A percentile compares a stretch with the other conserved stretches of the same genome.
Evolutionary conservation across 106 monocot genomes (phyloP).

Genomic region (Dendrobium officinale): DNA sequence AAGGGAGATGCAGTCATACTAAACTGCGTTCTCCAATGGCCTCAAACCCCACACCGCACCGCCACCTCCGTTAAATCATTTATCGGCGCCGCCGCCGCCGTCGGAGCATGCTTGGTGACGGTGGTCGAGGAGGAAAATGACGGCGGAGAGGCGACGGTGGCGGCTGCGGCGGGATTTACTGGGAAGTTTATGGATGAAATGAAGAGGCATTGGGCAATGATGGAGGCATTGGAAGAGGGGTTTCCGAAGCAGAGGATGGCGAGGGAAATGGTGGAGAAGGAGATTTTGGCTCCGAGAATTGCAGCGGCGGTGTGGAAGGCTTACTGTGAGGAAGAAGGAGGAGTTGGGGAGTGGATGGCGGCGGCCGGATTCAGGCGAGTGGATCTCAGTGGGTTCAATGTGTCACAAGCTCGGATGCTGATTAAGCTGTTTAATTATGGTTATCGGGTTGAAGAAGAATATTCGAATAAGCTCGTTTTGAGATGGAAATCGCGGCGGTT

Average conservation of each 20-base stretch:
- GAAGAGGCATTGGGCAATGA: slow-evolving; percentile 35
- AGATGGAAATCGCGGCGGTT: slow-evolving; percentile 32
- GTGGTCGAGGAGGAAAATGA: slow-evolving; percentile 9
- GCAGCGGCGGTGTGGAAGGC: slow-evolving; percentile 18
- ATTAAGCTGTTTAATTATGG: slow-evolving; percentile 38
- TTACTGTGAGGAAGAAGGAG: neutral
- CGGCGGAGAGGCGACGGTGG: neutral
- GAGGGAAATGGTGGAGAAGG: slow-evolving; percentile 31
- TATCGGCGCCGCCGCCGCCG: neutral
- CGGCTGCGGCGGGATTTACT: slow-evolving; percentile 8
- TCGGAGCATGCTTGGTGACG: slow-evolving; percentile 14
- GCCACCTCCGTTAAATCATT: slow-evolving; percentile 24
- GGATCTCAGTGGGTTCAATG: slow-evolving; percentile 34
- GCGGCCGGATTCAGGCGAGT: slow-evolving; percentile 19
- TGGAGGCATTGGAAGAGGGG: slow-evolving; percentile 33
- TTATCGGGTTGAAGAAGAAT: slow-evolving; percentile 26
- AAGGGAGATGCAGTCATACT: slow-evolving; percentile 29
- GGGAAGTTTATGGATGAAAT: slow-evolving; percentile 30
- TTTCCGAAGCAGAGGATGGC: slow-evolving; percentile 33
- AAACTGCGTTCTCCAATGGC: slow-evolving; percentile 39
- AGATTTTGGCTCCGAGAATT: slow-evolving; percentile 31
- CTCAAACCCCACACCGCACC: slow-evolving; percentile 4
- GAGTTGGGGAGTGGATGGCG: slow-evolving; percentile 32
- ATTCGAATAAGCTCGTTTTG: slow-evolving; percentile 29
- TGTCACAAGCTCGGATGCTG: slow-evolving; percentile 33